Evolutionary conservation across 2,329 filamentous ascomycete genomes (phyloP), one percentile per base, ranked within the genome.

Genomic region (Fusarium palustre): DNA sequence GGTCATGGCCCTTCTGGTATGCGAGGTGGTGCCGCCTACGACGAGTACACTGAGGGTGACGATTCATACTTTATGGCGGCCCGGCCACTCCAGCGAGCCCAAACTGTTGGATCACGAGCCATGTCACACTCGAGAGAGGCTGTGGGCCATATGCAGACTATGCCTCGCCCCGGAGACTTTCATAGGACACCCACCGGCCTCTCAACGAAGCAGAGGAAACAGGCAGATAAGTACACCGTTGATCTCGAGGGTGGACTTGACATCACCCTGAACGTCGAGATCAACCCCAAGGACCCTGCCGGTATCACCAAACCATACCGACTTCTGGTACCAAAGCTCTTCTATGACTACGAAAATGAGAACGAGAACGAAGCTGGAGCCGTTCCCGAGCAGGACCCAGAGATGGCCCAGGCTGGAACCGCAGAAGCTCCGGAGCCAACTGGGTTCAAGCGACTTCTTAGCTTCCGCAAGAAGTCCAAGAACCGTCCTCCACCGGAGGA

Each of bases 291-390:
- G 67, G 94, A 99, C 73, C 95, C 96, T 1, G 87, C 92, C 0
- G 97, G 96, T 16, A 93, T 93, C 68, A 99, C 96, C 1, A 88
- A 89, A 52, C 93, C 94, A 11, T 99, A 99, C 78, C 86, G 93
- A 39, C 81, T 99, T 7, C 85, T 98, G 3, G 90, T 99, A 7
- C 96, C 97, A 13, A 88, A 89, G 55, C 82, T 99, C 53, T 86
- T 85, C 79, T 90, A 90, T 59, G 84, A 87, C 53, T 85, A 87
- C 64, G 77, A 80, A 18, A 76, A 76, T 3, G 81, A 81, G 54
- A 80, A 82, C 7, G 79, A 81, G 53, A 80, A 82, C 7, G 79
- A 81, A n/a, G 77, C 79, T 24, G 76, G 81, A 50, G 80, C 81
- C 4, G 79, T 81, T 20, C 77, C 79, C 8, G 54, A 61, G 15